A percentile compares a stretch with the other conserved stretches of the same genome.
These are phyloP conservation scores for Aspergillus melleus DNA, from an alignment of 2,329 filamentous ascomycete species.

Conservation along the genomic window DNA sequence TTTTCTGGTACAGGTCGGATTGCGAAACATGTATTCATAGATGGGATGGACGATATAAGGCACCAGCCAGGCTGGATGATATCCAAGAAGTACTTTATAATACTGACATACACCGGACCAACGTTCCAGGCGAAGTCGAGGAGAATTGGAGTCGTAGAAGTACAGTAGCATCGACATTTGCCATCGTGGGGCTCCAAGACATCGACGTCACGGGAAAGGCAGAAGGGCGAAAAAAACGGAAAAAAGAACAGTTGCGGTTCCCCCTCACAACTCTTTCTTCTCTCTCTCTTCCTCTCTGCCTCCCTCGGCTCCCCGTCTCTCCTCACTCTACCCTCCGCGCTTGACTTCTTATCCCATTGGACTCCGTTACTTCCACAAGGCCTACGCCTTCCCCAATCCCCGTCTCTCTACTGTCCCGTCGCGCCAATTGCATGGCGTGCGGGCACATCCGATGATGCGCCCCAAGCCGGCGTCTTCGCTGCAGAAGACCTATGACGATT, in stretches of 20 bases:
- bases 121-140: neutral
- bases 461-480: conserved; percentile 68
- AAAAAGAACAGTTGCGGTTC: neutral
- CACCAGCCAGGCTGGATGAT: neutral
- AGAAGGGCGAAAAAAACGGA: neutral
- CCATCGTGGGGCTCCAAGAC: neutral
- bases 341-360: neutral
- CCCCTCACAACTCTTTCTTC: neutral
- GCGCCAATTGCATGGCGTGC: conserved; percentile 21
- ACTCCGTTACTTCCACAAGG: neutral
- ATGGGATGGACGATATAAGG: conserved; percentile 1
- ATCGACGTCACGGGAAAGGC: conserved; percentile 7
- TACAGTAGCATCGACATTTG: neutral
- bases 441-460: conserved; percentile 48
- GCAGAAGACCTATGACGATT: conserved; percentile 98
- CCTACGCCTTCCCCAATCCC: neutral
- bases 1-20: neutral
- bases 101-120: neutral
- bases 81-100: neutral
- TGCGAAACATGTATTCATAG: conserved; percentile 2
- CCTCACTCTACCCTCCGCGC: conserved; percentile 3
- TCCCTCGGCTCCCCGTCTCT: conserved; percentile 10
- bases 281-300: neutral
- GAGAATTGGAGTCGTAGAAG: neutral
- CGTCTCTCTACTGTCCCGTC: neutral